Percentiles rank a stretch among this genome's conserved stretches.
Evolutionary conservation across 202 grass and related monocot species (phyloP).

Genomic region (Schoenoplectus triqueter): DNA sequence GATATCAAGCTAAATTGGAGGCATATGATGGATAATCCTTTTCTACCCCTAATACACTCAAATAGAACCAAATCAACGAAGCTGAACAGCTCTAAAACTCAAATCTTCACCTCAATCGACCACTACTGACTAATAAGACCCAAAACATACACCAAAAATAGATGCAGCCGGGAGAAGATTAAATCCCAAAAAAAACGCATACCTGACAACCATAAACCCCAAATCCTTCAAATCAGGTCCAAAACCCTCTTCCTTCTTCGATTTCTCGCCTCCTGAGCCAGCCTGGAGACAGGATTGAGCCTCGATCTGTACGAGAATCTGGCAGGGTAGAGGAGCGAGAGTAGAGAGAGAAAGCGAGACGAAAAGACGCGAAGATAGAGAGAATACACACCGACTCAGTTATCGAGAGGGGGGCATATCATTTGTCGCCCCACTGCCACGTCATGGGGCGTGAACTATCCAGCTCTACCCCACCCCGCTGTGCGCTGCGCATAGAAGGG

Average conservation of each 20-base stretch:
- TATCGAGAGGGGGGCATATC: constrained; percentile 41
- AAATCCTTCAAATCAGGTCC: constrained; percentile 21
- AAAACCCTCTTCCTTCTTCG: constrained; percentile 17
- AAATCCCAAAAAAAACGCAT: not conserved
- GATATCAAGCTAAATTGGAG: not conserved
- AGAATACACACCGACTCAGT: constrained; percentile 38
- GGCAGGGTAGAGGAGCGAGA: not conserved
- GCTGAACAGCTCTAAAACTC: not conserved
- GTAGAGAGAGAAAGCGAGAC: constrained; percentile 36
- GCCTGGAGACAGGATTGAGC: not conserved
- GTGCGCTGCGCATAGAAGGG: constrained; percentile 23
- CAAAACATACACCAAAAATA: constrained; percentile 16
- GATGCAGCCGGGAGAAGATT: not conserved
- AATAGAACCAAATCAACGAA: constrained; percentile 32
- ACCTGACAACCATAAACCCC: constrained; percentile 32
- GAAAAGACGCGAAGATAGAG: constrained; percentile 34
- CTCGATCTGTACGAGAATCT: constrained; percentile 31
- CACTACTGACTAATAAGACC: not conserved
- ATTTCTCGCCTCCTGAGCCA: not conserved
- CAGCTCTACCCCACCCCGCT: constrained; percentile 19
- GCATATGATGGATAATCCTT: not conserved
- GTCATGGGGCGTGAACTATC: constrained; percentile 26
- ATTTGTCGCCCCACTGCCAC: constrained; percentile 36
- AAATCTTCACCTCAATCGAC: constrained; percentile 29
- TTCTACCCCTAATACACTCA: not conserved